Base-by-base conservation (phyloP, 2,329 filamentous ascomycete species). In the Microdochium trichocladiopsis region DNA sequence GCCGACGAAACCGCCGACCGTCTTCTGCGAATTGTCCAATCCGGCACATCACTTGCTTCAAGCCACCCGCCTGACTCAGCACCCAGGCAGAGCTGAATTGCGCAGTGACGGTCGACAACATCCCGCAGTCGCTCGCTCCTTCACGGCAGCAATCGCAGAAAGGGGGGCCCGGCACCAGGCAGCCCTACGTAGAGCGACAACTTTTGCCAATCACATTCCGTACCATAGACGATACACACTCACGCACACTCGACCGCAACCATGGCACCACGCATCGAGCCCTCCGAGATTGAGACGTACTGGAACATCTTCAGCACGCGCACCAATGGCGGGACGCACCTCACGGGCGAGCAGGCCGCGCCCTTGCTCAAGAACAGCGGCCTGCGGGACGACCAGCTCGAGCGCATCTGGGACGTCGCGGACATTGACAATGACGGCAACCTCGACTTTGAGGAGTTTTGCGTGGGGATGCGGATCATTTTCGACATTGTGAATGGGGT, bases 391-490 rank as follows among this genome's bases (percentile, higher is more conserved):
- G 78, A 80, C 64, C 93, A 99, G 73, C 85, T 99, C n/a, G 94
- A 97, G 74, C 83, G 86, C 62, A 90, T 99, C 57, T 99, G 94
- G 94, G 94, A 99, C 66, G 79, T 99, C 57, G 90, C 94, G 53
- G 94, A 99, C 68, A 90, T 99, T 56, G 94, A 99, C 72, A 92
- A 92, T 62, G 94, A 99, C 74, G 94, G 94, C 57, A 95, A 95
- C 71, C 78, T 99, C 51, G 94, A 99, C 72, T 99, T 99, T 75
- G 94, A 99, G 74, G 94, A 99, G 77, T 99, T 99, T 70, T 99
- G 94, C 70, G 94, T 99, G 53, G 94, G 92, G 37, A 99, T 99
- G 94, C 84, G 94, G 65, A 76, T 99, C 64, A 96, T 97, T 63
- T 99, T 97, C 70, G 94, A 99, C 69, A 76, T 97, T 59, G 85